Evolutionary conservation across 2,329 filamentous ascomycete species (phyloP), one percentile per base, ranked within the genome.

Genomic region (Colletotrichum brevisporum): DNA sequence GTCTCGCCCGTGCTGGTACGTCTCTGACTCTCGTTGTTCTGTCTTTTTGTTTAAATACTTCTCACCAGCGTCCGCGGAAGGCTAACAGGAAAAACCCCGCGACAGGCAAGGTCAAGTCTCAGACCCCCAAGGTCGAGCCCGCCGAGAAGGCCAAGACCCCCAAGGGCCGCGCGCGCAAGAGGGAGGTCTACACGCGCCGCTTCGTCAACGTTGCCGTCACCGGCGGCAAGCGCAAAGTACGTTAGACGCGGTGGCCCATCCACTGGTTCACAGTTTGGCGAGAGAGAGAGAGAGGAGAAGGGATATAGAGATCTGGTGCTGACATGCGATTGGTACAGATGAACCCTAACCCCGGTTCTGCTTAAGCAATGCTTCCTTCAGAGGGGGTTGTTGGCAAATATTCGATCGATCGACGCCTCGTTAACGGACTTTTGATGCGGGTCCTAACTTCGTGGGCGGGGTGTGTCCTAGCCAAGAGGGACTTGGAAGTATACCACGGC

Each of bases 191-290:
- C 90, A 97, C 94, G 78, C 92, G 95, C 83, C 94, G 95, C 81
- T 98, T 98, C 89, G 94, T 98, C 78, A 98, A 98, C 87, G 94
- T 98, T 82, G 95, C 93, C 80, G 89, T 97, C 86, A 96, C 94
- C 75, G 94, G 94, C 84, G 95, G 95, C 87, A 98, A 98, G 94
- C 90, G 95, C 85, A 98, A 97, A 94, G 94, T 96, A 75, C 36
- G 71, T 77, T 52, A 24, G 21, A 24, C 21, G 21, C 21, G 21
- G 21, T 3, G 2, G 21, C 74, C 4, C 8, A 12, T n/a, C 45
- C 15, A 6, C 4, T 4, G 16, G 3, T 48, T 5, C 6, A n/a
- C 13, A 18, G 6, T 16, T n/a, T 16, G 45, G 18, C 16, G 21
- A 24, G 21, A 24, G 21, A 24, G 21, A 24, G 21, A 24, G 21